These are phyloP conservation scores for Kregervanrija pseudodelftensis DNA, from an alignment of 805 yeast species.

Conservation along the genomic window DNA sequence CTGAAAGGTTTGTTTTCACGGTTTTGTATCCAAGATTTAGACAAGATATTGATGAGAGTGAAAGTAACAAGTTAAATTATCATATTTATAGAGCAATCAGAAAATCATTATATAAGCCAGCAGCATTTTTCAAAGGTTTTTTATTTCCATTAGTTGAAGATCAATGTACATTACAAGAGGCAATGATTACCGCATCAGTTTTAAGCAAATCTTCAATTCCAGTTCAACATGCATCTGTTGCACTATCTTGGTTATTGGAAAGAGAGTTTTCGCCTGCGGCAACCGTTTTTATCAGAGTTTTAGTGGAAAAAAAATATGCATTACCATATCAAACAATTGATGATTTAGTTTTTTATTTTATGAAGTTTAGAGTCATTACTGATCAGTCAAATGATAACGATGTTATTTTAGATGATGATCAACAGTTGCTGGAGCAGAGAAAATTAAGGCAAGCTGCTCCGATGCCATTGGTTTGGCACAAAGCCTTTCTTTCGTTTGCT, in stretches of 20 bases:
- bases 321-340: constrained; percentile 95
- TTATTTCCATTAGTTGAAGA: constrained; percentile 83
- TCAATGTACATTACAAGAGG: constrained; percentile 89
- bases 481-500: constrained; percentile 88
- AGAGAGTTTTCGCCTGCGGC: constrained; percentile 83
- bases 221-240: constrained; percentile 93
- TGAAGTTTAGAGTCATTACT: constrained; percentile 72
- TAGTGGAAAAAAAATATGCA: constrained; percentile 92
- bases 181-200: constrained; percentile 90
- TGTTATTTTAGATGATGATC: constrained; percentile 30
- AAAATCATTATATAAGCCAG: constrained; percentile 92
- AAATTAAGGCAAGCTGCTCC: constrained; percentile 36
- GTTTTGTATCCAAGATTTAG: constrained; percentile 70
- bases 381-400: constrained; percentile 26
- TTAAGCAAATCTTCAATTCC: constrained; percentile 87
- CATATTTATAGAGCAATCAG: constrained; percentile 89
- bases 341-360: constrained; percentile 87
- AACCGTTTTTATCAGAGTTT: constrained; percentile 81
- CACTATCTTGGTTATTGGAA: constrained; percentile 76
- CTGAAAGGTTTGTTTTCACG: constrained; percentile 70
- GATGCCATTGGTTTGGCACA: constrained; percentile 96
- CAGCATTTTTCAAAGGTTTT: constrained; percentile 96
- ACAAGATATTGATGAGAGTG: constrained; percentile 61
- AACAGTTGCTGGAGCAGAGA: constrained; percentile 25
- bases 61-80: constrained; percentile 76